Base-by-base conservation (phyloP, 768 basidiomycete species). In the Boletellus ananas region DNA sequence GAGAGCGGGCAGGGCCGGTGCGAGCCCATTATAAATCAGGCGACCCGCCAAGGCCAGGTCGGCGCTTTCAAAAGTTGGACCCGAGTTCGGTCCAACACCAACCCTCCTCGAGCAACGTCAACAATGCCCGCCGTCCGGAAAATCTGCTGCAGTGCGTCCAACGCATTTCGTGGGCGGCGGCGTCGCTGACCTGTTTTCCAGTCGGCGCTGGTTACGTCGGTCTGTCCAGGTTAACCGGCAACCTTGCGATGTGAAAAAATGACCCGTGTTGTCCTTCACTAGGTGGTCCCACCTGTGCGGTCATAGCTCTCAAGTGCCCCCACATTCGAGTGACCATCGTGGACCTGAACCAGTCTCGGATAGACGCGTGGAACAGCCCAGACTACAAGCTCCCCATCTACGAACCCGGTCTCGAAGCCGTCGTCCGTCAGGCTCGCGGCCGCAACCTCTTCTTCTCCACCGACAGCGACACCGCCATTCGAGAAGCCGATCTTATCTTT, bases 381-480 rank as follows among this genome's bases (percentile, higher is more conserved):
- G 80, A 91, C 67, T 94, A 82, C 69, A 71, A 76, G 33, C 76
- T 99, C 17, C 96, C 96, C 44, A 99, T 99, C 69, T 99, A 96
- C 70, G 96, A 99, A 68, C 96, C 96, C 6, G 95, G 96, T 41
- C 83, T 99, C 10, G 91, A 83, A 52, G 92, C 86, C 29, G 91
- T 98, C 57, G 90, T 99, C 59, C 84, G 85, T 63, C 68, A 80
- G 59, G 85, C 90, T 34, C 84, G 96, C 41, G 95, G 93, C 25
- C 85, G 85, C 70, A 99, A 99, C 73, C 83, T 99, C 56, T 96
- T 96, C 75, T 98, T 99, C 79, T 88, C 87, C 36, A 94, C 93
- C 41, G 85, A 98, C 57, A 90, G 98, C 56, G 91, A 96, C 70
- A 85, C 85, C 67, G 93, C 78, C 52, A 96, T 99, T 65, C 79